phyloP scores from a whole-genome alignment of 2,329 filamentous ascomycete species.

The Trichoderma breve region DNA sequence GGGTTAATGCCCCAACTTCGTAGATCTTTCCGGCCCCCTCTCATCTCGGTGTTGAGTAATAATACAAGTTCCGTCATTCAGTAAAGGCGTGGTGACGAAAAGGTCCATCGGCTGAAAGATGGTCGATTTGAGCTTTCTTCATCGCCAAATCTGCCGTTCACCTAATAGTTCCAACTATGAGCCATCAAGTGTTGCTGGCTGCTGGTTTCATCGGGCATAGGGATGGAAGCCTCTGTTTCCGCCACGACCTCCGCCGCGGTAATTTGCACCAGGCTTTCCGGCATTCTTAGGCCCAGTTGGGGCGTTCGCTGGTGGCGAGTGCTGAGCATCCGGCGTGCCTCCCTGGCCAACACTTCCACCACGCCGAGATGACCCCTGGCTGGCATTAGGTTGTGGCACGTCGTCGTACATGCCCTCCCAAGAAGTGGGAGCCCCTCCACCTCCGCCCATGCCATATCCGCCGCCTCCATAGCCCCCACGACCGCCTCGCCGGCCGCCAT shows the following conservation, averaged over 20 bases:
- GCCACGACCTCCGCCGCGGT: constrained; percentile 82
- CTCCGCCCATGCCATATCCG: constrained; percentile 36
- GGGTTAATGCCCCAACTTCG: background rate
- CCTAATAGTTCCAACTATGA: background rate
- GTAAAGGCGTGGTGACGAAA: background rate
- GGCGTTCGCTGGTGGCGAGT: constrained; percentile 56
- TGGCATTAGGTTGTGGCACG: constrained; percentile 75
- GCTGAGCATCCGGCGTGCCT: constrained; percentile 41
- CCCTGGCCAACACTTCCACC: constrained; percentile 43
- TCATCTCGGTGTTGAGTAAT: background rate
- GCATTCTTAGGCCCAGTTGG: constrained; percentile 97
- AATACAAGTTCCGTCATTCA: constrained; percentile 1
- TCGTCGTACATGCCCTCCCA: constrained; percentile 99
- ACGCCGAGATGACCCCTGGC: constrained; percentile 42
- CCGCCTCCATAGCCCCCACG: constrained; percentile 31
- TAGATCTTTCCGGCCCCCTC: background rate
- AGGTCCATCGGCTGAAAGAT: background rate
- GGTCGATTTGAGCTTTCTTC: background rate
- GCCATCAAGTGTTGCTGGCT: background rate
- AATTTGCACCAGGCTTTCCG: constrained; percentile 86
- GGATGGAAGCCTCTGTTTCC: constrained; percentile 76
- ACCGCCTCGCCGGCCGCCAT: constrained; percentile 24
- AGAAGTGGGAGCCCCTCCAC: constrained; percentile 68
- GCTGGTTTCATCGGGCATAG: constrained; percentile 49
- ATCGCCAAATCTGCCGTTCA: background rate